phyloP scores from a whole-genome alignment of 208 protist species.

The Polymyxa betae region DNA sequence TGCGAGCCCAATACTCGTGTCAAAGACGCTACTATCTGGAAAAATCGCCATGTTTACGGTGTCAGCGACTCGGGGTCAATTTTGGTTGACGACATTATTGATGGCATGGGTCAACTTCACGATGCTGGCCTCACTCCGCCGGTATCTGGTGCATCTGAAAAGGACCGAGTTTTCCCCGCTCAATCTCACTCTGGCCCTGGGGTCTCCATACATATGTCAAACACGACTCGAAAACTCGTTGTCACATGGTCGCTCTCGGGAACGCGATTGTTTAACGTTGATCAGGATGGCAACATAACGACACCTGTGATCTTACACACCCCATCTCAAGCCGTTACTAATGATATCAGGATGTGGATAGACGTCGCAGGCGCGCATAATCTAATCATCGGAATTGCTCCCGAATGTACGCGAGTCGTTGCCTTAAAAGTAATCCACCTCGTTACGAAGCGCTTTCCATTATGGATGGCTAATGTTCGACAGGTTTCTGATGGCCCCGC shows the following conservation, averaged over 20 bases:
- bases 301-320: not conserved
- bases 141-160: too few species aligned
- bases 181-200: not conserved
- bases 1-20: not conserved
- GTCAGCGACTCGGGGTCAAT: not conserved
- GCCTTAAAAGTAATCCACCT: not conserved
- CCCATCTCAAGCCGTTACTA: not conserved
- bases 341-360: not conserved
- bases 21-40: not conserved
- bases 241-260: not conserved
- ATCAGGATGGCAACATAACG: not conserved
- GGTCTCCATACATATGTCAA: not conserved
- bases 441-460: not conserved
- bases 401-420: not conserved
- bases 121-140: not conserved
- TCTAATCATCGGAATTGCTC: not conserved
- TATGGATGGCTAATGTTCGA: not conserved
- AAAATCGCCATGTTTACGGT: slow-evolving; percentile 5
- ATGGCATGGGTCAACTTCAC: not conserved
- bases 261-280: not conserved
- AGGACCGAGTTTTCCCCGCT: not conserved
- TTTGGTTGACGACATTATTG: not conserved
- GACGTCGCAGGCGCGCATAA: not conserved
- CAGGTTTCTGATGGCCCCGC: not conserved
- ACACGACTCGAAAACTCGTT: not conserved